Conservation (phyloP, 176 grass and related monocot genomes). For the Triticum turgidum region DNA sequence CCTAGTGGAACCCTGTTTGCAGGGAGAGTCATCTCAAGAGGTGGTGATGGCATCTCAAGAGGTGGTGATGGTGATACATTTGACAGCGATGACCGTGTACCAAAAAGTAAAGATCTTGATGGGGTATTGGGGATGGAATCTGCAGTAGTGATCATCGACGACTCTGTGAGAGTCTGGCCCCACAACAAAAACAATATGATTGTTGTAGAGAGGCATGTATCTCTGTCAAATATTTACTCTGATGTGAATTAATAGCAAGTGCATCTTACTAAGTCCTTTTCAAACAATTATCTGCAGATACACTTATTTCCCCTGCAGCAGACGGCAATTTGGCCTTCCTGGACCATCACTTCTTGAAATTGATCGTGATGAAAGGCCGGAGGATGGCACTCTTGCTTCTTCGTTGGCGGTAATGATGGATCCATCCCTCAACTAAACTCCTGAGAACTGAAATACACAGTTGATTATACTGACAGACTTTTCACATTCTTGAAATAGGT, state of each 20-base stretch:
- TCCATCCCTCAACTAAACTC: background rate
- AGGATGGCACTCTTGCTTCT: slow-evolving; percentile 90
- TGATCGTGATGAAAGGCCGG: slow-evolving; percentile 85
- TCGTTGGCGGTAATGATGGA: slow-evolving; percentile 67
- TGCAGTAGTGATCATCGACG: slow-evolving; percentile 93
- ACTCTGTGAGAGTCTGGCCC: slow-evolving; percentile 90
- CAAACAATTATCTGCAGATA: slow-evolving; percentile 55
- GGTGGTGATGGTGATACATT: slow-evolving; percentile 70
- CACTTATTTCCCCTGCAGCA: slow-evolving; percentile 96
- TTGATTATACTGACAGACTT: slow-evolving; percentile 13
- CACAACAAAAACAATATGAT: slow-evolving; percentile 97
- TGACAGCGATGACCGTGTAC: slow-evolving; percentile 76
- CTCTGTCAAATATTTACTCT: slow-evolving; percentile 18
- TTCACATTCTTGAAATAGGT: slow-evolving; percentile 56
- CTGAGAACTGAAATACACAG: background rate
- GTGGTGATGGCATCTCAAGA: slow-evolving; percentile 77
- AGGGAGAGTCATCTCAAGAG: slow-evolving; percentile 93
- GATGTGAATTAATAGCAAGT: background rate
- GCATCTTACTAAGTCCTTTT: slow-evolving; percentile 8
- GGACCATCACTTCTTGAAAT: slow-evolving; percentile 94
- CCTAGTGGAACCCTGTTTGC: slow-evolving; percentile 74
- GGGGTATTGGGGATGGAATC: slow-evolving; percentile 97
- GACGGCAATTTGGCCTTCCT: slow-evolving; percentile 88
- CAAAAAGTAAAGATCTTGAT: slow-evolving; percentile 98
- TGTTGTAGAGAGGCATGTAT: slow-evolving; percentile 83